phyloP scores from a whole-genome alignment of 768 basidiomycete species.

The Candolleomyces eurysporus region DNA sequence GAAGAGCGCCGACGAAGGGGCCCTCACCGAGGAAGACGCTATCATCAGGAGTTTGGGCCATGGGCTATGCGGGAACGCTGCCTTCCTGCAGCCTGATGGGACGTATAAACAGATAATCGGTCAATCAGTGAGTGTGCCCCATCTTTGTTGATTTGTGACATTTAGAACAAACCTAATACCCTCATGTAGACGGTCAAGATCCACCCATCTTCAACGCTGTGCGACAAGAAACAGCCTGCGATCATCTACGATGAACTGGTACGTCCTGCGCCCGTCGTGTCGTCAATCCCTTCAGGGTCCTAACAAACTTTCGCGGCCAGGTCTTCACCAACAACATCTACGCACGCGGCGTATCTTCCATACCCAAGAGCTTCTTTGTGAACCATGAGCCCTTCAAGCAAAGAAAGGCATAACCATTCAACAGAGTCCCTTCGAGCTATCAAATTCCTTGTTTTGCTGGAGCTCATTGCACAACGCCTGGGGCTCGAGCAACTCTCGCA shows the following conservation, averaged over 20 bases:
- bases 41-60: constrained; percentile 70
- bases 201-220: constrained; percentile 83
- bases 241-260: constrained; percentile 96
- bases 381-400: constrained; percentile 27
- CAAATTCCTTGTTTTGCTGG: too few species aligned
- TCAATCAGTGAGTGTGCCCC: constrained; percentile 46
- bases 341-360: constrained; percentile 85
- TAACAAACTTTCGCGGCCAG: constrained; percentile 30
- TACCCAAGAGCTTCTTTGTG: constrained; percentile 55
- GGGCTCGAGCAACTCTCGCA: too few species aligned
- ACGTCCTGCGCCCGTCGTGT: constrained; percentile 5
- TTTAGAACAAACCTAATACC: background rate
- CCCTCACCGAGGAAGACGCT: constrained; percentile 63
- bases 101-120: constrained; percentile 84
- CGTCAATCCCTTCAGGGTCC: background rate
- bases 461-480: too few species aligned
- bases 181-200: constrained; percentile 69
- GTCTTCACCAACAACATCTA: constrained; percentile 83
- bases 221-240: constrained; percentile 77
- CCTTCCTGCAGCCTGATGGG: constrained; percentile 81
- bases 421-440: too few species aligned
- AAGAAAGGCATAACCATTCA: background rate
- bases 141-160: background rate
- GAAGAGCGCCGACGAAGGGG: constrained; percentile 15
- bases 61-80: constrained; percentile 82